Evolutionary conservation across 1,284 basidiomycete species (phyloP).

Genomic region (Golubevia sp.): DNA sequence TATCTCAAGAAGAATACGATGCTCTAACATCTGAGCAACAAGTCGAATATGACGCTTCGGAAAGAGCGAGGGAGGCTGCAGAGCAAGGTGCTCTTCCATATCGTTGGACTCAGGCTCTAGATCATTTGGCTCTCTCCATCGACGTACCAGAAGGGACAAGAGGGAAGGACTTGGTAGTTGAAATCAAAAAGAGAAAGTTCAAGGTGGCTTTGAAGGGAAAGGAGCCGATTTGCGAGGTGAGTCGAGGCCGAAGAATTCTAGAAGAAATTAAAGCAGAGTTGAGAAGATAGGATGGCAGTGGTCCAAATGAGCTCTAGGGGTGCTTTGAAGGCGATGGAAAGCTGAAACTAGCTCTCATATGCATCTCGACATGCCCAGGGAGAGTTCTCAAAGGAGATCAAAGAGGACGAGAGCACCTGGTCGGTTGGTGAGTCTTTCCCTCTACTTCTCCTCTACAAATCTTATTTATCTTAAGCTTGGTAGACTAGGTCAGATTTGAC

Average conservation of each 20-base stretch:
- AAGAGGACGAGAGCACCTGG: constrained; percentile 96
- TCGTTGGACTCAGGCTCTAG: constrained; percentile 86
- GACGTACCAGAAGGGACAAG: constrained; percentile 86
- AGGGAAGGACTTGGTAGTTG: constrained; percentile 75
- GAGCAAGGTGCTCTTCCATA: constrained; percentile 74
- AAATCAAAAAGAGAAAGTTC: constrained; percentile 79
- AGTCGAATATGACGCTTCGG: constrained; percentile 1
- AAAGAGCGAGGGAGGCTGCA: constrained; percentile 9
- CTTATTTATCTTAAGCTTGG: too few species aligned
- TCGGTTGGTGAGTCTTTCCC: constrained; percentile 71
- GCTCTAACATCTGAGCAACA: too few species aligned
- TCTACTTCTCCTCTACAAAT: too few species aligned
- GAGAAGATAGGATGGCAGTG: neutral
- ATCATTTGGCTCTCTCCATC: constrained; percentile 80
- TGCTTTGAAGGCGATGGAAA: neutral
- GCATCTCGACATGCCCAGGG: constrained; percentile 69
- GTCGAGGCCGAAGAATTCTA: constrained; percentile 2
- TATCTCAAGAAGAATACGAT: too few species aligned
- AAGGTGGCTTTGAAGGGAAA: constrained; percentile 83
- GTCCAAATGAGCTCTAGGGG: too few species aligned
- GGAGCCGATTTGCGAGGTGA: constrained; percentile 69
- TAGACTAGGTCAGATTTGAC: neutral
- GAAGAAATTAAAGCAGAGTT: neutral
- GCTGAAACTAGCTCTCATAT: neutral
- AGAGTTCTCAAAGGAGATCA: constrained; percentile 90